Base-by-base conservation (phyloP, 139 green algal species). In the Chlorella sorokiniana region DNA sequence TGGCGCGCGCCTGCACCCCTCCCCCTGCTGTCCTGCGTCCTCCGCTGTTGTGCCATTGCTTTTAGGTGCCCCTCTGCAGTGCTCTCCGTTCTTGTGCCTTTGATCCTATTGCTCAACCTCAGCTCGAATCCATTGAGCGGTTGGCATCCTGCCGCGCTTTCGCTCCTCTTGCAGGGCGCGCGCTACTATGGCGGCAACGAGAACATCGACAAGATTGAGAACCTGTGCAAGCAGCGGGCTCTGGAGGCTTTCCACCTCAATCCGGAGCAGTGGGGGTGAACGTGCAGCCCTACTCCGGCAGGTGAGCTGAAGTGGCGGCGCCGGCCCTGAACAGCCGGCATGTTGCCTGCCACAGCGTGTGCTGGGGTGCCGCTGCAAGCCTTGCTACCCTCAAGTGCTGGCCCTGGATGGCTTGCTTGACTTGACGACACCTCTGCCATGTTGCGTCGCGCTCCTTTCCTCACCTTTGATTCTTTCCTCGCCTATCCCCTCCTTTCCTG, bases 171-270 rank as follows among this genome's bases (percentile, higher is more conserved):
- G 40, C 61, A 75, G 63, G 93, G 93, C 7, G 95, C 95, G 1
- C 87, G 96, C 3, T 99, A 99, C 87, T 99, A 99, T 81, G 96
- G 96, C 33, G 96, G 96, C 70, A 99, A 99, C 81, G 96, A 98
- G 76, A 92, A 96, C 83, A 96, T 98, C 27, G 96, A 98, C 83
- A 74, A 68, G 33, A 81, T 89, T 37, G 92, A 96, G 79, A 91
- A 87, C 61, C 79, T 96, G 64, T 97, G 93, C 85, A 91, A 92
- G 72, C 62, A 87, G 20, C 88, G 94, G 31, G 94, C 94, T 4
- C 89, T 97, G 73, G 75, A 84, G 27, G 94, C 93, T 16, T 97
- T 92, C 85, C 81, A 83, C 51, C 83, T 97, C n/a, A 80, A 89
- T 82, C 70, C 87, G 25, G 75, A 84, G 5, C 65, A 86, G 45